Evolutionary conservation across 805 yeast genomes (phyloP).

Genomic region (Candida endomychidarum): DNA sequence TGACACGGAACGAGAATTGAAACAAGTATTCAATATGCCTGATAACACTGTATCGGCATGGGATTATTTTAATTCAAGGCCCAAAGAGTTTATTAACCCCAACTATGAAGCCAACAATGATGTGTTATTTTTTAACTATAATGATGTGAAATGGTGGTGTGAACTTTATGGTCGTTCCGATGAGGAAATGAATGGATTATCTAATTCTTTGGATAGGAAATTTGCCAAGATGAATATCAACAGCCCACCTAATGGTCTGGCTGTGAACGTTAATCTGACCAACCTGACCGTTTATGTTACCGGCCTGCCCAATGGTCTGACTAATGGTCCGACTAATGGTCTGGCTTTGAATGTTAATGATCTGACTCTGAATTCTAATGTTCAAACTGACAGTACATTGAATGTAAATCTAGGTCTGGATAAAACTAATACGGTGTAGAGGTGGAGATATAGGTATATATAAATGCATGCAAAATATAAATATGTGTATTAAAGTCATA

Average conservation of each 20-base stretch:
- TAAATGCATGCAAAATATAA: not conserved
- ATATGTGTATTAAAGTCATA: too few relatives aligned
- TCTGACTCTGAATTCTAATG: too few relatives aligned
- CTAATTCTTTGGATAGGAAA: constrained; percentile 40
- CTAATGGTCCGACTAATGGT: constrained; percentile 6
- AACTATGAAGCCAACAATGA: constrained; percentile 37
- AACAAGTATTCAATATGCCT: constrained; percentile 33
- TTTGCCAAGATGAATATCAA: constrained; percentile 37
- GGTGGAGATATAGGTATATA: not conserved
- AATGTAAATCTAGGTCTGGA: not conserved
- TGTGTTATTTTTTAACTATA: constrained; percentile 59
- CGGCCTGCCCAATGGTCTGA: too few relatives aligned
- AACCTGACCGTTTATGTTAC: not conserved
- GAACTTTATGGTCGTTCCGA: constrained; percentile 77
- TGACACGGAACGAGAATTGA: constrained; percentile 66
- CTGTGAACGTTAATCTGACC: not conserved
- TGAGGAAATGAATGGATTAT: constrained; percentile 48
- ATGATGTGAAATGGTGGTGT: constrained; percentile 82
- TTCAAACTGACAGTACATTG: too few relatives aligned
- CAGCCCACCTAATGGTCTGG: not conserved
- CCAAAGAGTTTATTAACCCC: constrained; percentile 63
- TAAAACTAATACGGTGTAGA: too few relatives aligned
- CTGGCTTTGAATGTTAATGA: not conserved
- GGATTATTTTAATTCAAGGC: constrained; percentile 87
- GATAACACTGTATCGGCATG: constrained; percentile 74